phyloP scores from a whole-genome alignment of 139 green algal species.

The Yamagishiella unicocca region DNA sequence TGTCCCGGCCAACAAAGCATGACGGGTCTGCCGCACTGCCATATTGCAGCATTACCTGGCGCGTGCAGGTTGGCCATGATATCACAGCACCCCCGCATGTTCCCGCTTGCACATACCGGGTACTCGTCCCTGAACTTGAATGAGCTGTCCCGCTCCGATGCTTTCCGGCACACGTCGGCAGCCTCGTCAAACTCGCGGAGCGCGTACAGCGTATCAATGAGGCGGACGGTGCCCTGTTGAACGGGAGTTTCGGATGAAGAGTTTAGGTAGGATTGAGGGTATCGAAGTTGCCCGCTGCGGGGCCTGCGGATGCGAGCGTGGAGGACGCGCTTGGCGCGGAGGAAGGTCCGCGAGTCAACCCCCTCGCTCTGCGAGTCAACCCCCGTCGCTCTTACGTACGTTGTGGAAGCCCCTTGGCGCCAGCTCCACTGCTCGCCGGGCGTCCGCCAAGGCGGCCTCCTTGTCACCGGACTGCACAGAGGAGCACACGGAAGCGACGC shows the following conservation, averaged over 20 bases:
- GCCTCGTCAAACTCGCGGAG: slow-evolving; percentile 53
- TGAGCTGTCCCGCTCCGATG: neutral
- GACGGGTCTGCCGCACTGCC: neutral
- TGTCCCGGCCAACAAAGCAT: neutral
- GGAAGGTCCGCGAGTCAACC: neutral
- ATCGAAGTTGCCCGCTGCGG: neutral
- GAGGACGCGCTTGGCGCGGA: neutral
- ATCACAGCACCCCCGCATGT: neutral
- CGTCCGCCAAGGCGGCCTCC: slow-evolving; percentile 63
- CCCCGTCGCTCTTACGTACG: neutral
- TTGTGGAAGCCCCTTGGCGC: slow-evolving; percentile 68
- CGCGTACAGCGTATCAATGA: slow-evolving; percentile 67
- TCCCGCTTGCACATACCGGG: neutral
- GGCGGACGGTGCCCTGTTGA: slow-evolving; percentile 58
- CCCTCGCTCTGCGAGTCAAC: neutral
- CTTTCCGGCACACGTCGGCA: neutral
- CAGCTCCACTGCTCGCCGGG: slow-evolving; percentile 55
- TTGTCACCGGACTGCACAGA: slow-evolving; percentile 62
- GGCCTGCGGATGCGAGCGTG: neutral
- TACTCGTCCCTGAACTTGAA: slow-evolving; percentile 11
- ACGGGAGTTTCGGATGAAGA: neutral
- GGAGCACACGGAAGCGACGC: too few relatives aligned
- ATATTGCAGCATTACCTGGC: too few relatives aligned
- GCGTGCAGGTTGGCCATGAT: too few relatives aligned
- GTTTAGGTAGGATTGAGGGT: neutral